Base-by-base conservation (phyloP, 2,329 filamentous ascomycete species). In the Aureobasidium vineae region DNA sequence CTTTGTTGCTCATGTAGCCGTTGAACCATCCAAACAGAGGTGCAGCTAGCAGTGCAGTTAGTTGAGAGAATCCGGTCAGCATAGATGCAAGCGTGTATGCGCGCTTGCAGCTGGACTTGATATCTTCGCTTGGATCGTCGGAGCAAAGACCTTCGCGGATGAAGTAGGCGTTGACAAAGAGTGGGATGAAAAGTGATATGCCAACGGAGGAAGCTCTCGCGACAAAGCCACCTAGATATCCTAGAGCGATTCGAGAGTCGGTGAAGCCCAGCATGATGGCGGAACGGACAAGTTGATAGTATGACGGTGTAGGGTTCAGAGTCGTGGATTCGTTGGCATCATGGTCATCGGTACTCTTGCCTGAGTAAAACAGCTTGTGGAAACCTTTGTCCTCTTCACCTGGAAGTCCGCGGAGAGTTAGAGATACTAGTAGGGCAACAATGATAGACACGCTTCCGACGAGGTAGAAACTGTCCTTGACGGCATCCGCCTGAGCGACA, bases 171-270 rank as follows among this genome's bases (percentile, higher is more conserved):
- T 98, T 98, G 72, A 97, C 87, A 74, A 90, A 96, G 1, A 99
- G 84, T 0, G 95, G 95, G 64, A 99, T 90, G 79, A 98, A 99
- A 6, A 98, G 85, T 0, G 92, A 96, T 70, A 99, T 96, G 63
- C 91, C 94, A 5, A 99, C 95, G 0, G 92, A 97, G 0, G 93
- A 97, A 8, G 95, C 93, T 66, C 95, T 88, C 11, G 93, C 94
- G 2, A 99, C 94, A 73, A 98, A 97, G 1, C 95, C 95, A 69
- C 94, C 95, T 0, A 98, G 80, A 73, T 98, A 99, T 33, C 90
- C 94, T 0, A 98, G 83, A 21, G 87, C 88, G 69, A 99, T 96
- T 71, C 90, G 86, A 11, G 87, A 83, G 74, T 96, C 90, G 10
- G 82, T 86, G 72, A 92, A 86, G 16, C 90, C 93, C 13, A 96